Evolutionary conservation across 179 eudicot genomes (phyloP).

Genomic region (Silene coronaria): DNA sequence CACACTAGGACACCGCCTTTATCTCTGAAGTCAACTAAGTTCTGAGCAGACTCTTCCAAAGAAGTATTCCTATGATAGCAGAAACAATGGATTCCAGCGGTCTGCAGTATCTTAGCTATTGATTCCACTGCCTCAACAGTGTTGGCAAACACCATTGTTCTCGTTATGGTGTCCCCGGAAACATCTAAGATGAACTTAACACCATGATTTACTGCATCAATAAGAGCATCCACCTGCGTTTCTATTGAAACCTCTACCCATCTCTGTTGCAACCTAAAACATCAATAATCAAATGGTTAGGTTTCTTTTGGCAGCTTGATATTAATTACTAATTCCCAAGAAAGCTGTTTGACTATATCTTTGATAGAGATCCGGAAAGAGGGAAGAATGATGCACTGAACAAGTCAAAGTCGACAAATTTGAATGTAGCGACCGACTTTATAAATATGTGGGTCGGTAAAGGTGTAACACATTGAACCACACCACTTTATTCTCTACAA

Average conservation of each 20-base stretch:
- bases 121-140: slow-evolving; percentile 96
- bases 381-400: not conserved
- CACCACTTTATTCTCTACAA: not conserved
- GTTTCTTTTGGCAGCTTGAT: not conserved
- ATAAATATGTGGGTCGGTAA: no score
- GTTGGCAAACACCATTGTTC: slow-evolving; percentile 93
- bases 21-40: slow-evolving; percentile 57
- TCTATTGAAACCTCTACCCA: slow-evolving; percentile 80
- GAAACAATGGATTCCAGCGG: slow-evolving; percentile 64
- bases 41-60: slow-evolving; percentile 64
- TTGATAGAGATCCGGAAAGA: not conserved
- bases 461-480: not conserved
- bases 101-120: slow-evolving; percentile 51
- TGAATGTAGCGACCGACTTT: not conserved
- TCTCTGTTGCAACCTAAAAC: slow-evolving; percentile 69
- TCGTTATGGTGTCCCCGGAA: slow-evolving; percentile 31
- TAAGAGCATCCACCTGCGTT: slow-evolving; percentile 79
- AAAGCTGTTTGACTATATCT: not conserved
- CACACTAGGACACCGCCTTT: slow-evolving; percentile 83
- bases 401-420: not conserved
- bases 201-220: slow-evolving; percentile 55
- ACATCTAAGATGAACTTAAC: slow-evolving; percentile 19
- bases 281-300: slow-evolving; percentile 4
- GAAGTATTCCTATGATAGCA: slow-evolving; percentile 75
- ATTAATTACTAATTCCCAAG: not conserved